Conservation (phyloP, 106 monocot genomes). For the Phalaenopsis equestris region DNA sequence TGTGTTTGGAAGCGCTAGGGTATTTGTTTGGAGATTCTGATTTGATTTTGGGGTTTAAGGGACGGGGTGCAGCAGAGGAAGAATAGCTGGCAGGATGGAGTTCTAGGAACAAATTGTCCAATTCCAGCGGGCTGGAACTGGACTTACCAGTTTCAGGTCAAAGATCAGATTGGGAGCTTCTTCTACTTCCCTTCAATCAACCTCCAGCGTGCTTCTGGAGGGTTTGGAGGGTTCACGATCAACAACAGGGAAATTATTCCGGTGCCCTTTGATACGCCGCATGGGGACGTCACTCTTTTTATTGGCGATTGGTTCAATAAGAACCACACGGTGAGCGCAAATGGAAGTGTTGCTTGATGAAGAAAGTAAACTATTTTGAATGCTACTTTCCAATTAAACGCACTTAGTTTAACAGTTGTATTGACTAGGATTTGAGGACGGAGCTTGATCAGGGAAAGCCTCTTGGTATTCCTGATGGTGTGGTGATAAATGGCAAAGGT, state of each 20-base stretch:
- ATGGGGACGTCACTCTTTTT: conserved; percentile 79
- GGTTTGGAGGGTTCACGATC: conserved; percentile 75
- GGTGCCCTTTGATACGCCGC: conserved; percentile 63
- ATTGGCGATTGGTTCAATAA: conserved; percentile 93
- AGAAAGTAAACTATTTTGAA: neutral
- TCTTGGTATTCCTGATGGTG: conserved; percentile 64
- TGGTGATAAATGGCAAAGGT: conserved; percentile 64
- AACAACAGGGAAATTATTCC: conserved; percentile 65
- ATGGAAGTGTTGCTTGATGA: neutral
- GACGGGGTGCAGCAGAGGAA: conserved; percentile 74
- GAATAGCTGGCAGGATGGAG: conserved; percentile 93
- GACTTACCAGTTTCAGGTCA: conserved; percentile 94
- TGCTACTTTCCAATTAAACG: neutral
- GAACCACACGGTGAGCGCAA: conserved; percentile 48
- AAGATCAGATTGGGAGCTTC: conserved; percentile 96
- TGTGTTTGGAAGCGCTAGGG: neutral
- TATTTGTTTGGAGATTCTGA: neutral
- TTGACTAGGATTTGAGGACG: conserved; percentile 43
- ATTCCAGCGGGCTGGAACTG: conserved; percentile 90
- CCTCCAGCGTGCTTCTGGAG: conserved; percentile 77
- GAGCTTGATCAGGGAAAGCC: conserved; percentile 45
- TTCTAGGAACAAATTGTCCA: conserved; percentile 84
- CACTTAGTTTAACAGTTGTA: neutral
- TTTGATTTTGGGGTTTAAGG: conserved; percentile 25
- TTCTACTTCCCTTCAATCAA: conserved; percentile 72